These are phyloP conservation scores for Purshia tridentata DNA, from an alignment of 306 rosid species.

Conservation along the genomic window DNA sequence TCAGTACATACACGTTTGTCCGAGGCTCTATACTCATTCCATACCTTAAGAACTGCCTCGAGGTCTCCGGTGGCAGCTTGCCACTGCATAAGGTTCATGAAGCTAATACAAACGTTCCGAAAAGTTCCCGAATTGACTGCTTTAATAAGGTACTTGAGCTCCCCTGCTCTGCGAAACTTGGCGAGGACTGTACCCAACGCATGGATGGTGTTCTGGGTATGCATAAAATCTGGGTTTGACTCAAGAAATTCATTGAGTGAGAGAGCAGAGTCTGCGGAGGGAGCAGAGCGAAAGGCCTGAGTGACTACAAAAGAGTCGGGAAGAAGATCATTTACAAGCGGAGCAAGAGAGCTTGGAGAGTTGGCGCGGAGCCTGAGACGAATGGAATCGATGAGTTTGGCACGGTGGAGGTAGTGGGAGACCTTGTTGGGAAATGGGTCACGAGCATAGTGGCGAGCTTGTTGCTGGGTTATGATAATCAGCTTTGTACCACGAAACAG, in stretches of 20 bases:
- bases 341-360: slow-evolving; percentile 41
- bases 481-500: slow-evolving; percentile 23
- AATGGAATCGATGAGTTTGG: slow-evolving; percentile 69
- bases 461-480: slow-evolving; percentile 38
- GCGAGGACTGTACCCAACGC: slow-evolving; percentile 77
- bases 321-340: slow-evolving; percentile 43
- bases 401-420: slow-evolving; percentile 71
- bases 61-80: slow-evolving; percentile 55
- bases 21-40: slow-evolving; percentile 51
- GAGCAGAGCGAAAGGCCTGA: slow-evolving; percentile 69
- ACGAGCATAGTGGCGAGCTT: slow-evolving; percentile 46
- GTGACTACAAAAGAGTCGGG: slow-evolving; percentile 66
- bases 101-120: slow-evolving; percentile 42
- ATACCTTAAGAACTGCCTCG: slow-evolving; percentile 51
- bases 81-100: slow-evolving; percentile 73
- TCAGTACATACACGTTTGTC: slow-evolving; percentile 48
- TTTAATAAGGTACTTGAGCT: slow-evolving; percentile 55
- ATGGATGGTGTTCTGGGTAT: slow-evolving; percentile 59
- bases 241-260: slow-evolving; percentile 41
- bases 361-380: slow-evolving; percentile 61
- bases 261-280: slow-evolving; percentile 70
- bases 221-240: slow-evolving; percentile 39
- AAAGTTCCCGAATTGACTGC: slow-evolving; percentile 44
- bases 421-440: slow-evolving; percentile 67
- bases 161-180: slow-evolving; percentile 41